phyloP scores from a whole-genome alignment of 495 filamentous ascomycete genomes.

The Xylaria grammica region DNA sequence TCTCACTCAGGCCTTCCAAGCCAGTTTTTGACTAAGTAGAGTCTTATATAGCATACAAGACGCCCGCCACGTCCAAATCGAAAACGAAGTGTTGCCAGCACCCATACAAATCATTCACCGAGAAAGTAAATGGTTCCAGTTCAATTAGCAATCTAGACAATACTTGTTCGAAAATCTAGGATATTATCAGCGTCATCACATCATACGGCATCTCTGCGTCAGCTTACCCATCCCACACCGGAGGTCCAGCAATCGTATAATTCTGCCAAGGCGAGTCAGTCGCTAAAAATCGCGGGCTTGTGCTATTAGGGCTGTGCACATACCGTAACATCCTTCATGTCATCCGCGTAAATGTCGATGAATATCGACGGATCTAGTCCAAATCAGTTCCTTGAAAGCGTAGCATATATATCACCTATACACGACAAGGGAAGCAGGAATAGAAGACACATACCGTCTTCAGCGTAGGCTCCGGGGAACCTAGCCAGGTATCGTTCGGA shows the following conservation, averaged over 20 bases:
- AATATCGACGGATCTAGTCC: slow-evolving; percentile 53
- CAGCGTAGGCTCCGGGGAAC: slow-evolving; percentile 57
- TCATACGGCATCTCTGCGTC: background rate
- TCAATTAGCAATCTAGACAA: slow-evolving; percentile 32
- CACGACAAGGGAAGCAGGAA: background rate
- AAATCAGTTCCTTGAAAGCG: background rate
- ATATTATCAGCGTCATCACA: slow-evolving; percentile 11
- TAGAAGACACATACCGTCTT: slow-evolving; percentile 42
- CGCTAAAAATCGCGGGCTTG: background rate
- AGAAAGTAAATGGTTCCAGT: background rate
- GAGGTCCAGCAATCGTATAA: slow-evolving; percentile 51
- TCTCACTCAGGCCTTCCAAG: background rate
- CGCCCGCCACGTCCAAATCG: too few relatives aligned
- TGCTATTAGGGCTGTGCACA: slow-evolving; percentile 2
- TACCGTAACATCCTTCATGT: slow-evolving; percentile 41
- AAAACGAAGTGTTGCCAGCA: background rate
- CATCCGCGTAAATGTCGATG: slow-evolving; percentile 54
- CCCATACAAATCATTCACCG: background rate
- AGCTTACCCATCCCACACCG: slow-evolving; percentile 51
- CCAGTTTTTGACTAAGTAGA: background rate
- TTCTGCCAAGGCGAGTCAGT: slow-evolving; percentile 33
- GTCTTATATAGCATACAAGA: too few relatives aligned
- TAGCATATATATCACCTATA: too few relatives aligned
- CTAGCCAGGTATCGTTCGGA: slow-evolving; percentile 47
- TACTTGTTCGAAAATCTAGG: slow-evolving; percentile 40